Conservation (phyloP, 2,329 filamentous ascomycete species). For the Thelonectria rubi region DNA sequence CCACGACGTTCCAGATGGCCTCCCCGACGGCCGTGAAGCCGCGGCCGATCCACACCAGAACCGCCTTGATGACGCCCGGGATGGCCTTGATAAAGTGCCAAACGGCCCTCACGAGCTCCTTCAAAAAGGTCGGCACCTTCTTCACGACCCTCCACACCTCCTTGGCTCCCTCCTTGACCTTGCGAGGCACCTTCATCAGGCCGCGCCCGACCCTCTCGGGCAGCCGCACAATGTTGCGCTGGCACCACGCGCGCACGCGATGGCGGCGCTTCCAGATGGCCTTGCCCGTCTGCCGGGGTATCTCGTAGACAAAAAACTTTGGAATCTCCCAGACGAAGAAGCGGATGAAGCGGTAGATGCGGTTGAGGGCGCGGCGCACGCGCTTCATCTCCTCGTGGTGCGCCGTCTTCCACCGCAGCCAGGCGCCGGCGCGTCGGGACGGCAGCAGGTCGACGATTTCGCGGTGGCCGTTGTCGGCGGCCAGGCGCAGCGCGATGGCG, state of each 20-base stretch:
- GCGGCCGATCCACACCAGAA: constrained; percentile 44
- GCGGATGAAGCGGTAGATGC: constrained; percentile 38
- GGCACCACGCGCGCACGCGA: constrained; percentile 45
- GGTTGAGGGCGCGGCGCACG: constrained; percentile 33
- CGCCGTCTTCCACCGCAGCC: constrained; percentile 48
- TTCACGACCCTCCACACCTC: constrained; percentile 35
- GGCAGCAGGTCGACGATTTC: constrained; percentile 57
- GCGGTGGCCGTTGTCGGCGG: constrained; percentile 51
- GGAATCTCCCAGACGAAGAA: constrained; percentile 46
- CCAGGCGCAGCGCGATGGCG: constrained; percentile 55
- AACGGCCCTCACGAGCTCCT: constrained; percentile 16
- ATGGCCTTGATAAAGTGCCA: constrained; percentile 36
- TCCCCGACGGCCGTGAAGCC: constrained; percentile 40
- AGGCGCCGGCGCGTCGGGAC: constrained; percentile 49
- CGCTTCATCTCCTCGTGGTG: constrained; percentile 44
- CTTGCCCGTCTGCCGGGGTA: constrained; percentile 35
- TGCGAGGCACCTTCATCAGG: constrained; percentile 29
- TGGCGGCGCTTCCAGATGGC: constrained; percentile 39
- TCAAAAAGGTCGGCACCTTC: constrained; percentile 26
- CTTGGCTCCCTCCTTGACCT: constrained; percentile 21
- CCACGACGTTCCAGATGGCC: constrained; percentile 39
- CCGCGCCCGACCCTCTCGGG: constrained; percentile 40
- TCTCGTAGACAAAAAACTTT: constrained; percentile 41
- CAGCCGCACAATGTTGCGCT: constrained; percentile 38
- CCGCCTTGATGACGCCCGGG: constrained; percentile 38